phyloP scores from a whole-genome alignment of 2,329 filamentous ascomycete species.

The Arthrobotrys sinensis region DNA sequence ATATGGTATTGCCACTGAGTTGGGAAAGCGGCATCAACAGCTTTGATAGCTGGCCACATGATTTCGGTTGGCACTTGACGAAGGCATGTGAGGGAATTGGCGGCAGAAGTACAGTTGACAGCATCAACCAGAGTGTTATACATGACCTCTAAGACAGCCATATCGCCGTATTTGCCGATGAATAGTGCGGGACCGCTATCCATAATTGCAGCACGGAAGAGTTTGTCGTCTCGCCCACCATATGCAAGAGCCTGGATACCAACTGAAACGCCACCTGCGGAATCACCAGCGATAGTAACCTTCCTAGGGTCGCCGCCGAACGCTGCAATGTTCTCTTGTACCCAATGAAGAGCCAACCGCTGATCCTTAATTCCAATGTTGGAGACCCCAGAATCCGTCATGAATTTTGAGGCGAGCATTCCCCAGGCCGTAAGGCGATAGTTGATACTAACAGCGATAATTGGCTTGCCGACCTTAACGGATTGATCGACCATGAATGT shows the following conservation, averaged over 20 bases:
- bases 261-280: constrained; percentile 71
- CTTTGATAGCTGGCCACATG: constrained; percentile 39
- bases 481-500: constrained; percentile 75
- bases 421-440: constrained; percentile 83
- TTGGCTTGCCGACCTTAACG: constrained; percentile 71
- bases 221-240: constrained; percentile 69
- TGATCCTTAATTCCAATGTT: constrained; percentile 83
- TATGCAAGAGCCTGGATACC: constrained; percentile 54
- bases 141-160: constrained; percentile 75
- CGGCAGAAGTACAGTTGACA: constrained; percentile 73
- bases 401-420: constrained; percentile 79
- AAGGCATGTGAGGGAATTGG: constrained; percentile 77
- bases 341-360: constrained; percentile 80
- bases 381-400: constrained; percentile 67
- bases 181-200: constrained; percentile 70
- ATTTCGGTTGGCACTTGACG: constrained; percentile 71
- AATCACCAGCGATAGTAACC: constrained; percentile 85
- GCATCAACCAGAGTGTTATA: constrained; percentile 76
- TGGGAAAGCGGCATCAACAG: constrained; percentile 65
- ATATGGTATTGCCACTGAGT: constrained; percentile 71
- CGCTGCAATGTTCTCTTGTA: constrained; percentile 80
- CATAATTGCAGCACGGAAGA: constrained; percentile 73
- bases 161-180: constrained; percentile 70
- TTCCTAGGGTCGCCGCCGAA: constrained; percentile 86
- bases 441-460: constrained; percentile 82